Evolutionary conservation across 345 rosid species (phyloP), one percentile per base, ranked within the genome.

Genomic region (Iberis pinnata): DNA sequence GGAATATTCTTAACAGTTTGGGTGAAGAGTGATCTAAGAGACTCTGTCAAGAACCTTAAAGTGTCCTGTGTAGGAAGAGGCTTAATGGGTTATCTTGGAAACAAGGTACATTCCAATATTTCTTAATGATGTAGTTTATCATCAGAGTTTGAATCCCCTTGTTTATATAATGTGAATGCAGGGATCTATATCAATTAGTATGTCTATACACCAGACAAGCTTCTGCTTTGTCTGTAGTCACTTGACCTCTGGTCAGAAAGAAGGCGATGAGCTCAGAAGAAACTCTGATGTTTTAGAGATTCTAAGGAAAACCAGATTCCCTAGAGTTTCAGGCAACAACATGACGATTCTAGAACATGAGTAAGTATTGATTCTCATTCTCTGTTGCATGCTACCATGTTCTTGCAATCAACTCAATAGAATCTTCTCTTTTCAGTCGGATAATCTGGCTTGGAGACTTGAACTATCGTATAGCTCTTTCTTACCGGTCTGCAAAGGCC

Each of bases 21-120:
- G 96, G 80, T 84, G 60, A 74, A 83, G 58, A 73, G 73, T 10
- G 87, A 79, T 58, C 81, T 90, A 3, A 63, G 56, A 14, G 70
- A 67, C 46, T 78, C 73, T 40, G 72, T 87, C 1, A 74, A 69
- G 47, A 80, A 73, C 42, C 58, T 87, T 60, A 84, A 81, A 76
- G 96, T 90, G 43, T 87, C 98, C 0, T 80, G 92, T 12, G 92
- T 90, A 22, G 98, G 96, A n/a, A 82, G 96, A 54, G 98, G 98
- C 41, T 75, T 90, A 49, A 87, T 90, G 98, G 96, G 96, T 11
- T 86, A 79, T 64, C 96, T 90, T 24, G 98, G 98, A 43, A 90
- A 90, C 38, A 90, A 90, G 90, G 97, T 86, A 13, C 36, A 76
- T 63, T 6, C 35, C 35, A 31, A 29, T 4, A 43, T 42, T 8